Base-by-base conservation (phyloP, 192 early-diverging fungal genomes). In the Coemansia sp. region DNA sequence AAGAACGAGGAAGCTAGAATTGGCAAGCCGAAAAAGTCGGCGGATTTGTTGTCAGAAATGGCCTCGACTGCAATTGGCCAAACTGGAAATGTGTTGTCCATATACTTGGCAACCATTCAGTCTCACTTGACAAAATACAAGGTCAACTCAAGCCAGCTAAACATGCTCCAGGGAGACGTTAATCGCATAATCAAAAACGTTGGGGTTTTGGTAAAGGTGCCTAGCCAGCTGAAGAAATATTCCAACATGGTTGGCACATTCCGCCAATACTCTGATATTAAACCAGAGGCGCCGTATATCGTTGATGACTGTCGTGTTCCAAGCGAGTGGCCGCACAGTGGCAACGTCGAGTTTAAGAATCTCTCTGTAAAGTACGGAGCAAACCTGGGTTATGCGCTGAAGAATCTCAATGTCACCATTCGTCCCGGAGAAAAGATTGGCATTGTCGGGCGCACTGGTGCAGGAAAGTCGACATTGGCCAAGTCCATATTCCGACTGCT, bases 391-490 rank as follows among this genome's bases (percentile, higher is more conserved):
- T 83, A 83, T 6, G 88, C 89, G 0, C 65, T 96, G 12, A 79
- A 89, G 25, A 62, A 85, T 40, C 76, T 94, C 32, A 81, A 78
- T 10, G 38, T 91, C 19, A 47, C 70, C 14, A 83, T 94, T 51
- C 77, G 77, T 7, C 81, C 86, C 0, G 89, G 88, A 8, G 86
- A 87, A 51, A 87, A 87, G 39, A 70, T 88, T 51, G 87, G 87
- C 24, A 82, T 88, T 15, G 87, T 94, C 27, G 93, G 94, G 19
- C 81, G 93, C 6, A 92, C 92, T 7, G 93, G 91, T 9, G 90
- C 90, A 17, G 89, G 90, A 12, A 92, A 90, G 49, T 74, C 74
- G 29, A 85, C 83, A 32, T 77, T 93, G 64, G 79, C 90, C 20
- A 74, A 73, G 8, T 64, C 88, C 0, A 70, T 92, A 7, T 92